A percentile compares a stretch with the other conserved stretches of the same genome.
These are phyloP conservation scores for Ramaria rubella DNA, from an alignment of 768 basidiomycete genomes.

Conservation along the genomic window DNA sequence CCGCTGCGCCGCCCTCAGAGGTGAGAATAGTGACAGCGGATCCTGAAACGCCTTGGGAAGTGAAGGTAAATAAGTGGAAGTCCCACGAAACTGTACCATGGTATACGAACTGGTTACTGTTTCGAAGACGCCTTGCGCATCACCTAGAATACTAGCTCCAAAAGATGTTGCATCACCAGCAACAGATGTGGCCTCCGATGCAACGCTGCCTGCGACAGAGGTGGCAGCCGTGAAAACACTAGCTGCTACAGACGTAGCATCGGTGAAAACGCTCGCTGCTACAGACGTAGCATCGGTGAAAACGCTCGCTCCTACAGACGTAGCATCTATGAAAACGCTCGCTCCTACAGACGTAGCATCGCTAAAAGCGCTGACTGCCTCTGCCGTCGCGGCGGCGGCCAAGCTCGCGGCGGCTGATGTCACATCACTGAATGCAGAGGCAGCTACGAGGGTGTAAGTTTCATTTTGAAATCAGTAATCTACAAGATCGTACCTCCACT, in stretches of 20 bases:
- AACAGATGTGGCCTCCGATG: background rate
- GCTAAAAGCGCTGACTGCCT: background rate
- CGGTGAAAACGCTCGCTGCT: background rate
- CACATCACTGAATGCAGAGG: background rate
- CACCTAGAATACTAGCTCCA: constrained; percentile 26
- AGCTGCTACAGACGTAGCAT: background rate
- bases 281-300: background rate
- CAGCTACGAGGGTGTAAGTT: background rate
- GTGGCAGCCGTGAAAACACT: background rate
- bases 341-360: background rate
- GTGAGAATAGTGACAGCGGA: constrained; percentile 48
- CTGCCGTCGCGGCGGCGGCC: background rate
- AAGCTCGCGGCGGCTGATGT: background rate
- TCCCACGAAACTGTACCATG: background rate
- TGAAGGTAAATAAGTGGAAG: background rate
- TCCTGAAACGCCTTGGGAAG: constrained; percentile 44
- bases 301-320: background rate
- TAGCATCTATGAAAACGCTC: background rate
- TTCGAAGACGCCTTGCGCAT: constrained; percentile 26
- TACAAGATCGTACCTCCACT: background rate
- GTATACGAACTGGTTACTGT: constrained; percentile 22
- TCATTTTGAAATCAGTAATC: background rate
- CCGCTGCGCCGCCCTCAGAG: constrained; percentile 48
- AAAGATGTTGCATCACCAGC: background rate
- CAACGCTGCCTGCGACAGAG: background rate